Evolutionary conservation across 345 rosid genomes (phyloP), one percentile per base, ranked within the genome.

Genomic region (Brassica incana): DNA sequence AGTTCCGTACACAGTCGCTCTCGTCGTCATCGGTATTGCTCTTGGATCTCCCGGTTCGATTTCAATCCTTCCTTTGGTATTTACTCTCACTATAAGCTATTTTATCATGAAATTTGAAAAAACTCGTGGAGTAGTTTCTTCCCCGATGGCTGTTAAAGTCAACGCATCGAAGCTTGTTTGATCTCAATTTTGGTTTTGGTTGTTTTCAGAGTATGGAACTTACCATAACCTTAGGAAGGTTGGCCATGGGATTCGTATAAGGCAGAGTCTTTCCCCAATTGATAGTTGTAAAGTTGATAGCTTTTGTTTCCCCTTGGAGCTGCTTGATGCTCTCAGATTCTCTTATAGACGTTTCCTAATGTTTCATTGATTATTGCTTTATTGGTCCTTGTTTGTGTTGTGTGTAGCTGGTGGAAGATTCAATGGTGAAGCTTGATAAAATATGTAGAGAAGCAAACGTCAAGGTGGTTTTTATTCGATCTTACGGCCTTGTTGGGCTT

Each of bases 1-100:
- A 60, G 97, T 95, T 36, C 99, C 98, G 6, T 95, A 93, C 83
- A 95, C 98, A 18, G 93, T 93, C 74, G 97, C 96, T 75, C 85
- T 95, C n/a, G 96, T 95, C 76, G 72, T 91, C 36, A 85, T 91
- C 69, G 99, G 99, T 77, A 86, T 95, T 36, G 90, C 76, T 65
- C 91, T 93, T 35, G 99, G 99, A 72, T 88, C 97, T 75, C 40
- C 93, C 40, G 99, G 99, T 95, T 62, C 54, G 80, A 71, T 65
- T 65, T 16, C 35, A 43, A 1, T 14, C 60, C 50, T 38, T 38
- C 38, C 6, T 2, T 76, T 11, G 35, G 0, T n/a, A 2, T 5
- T 16, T 16, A 16, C 18, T 16, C 18, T 16, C 18, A 16, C 18
- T 16, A 16, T 16, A 11, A 16, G 18, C 18, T 16, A 16, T 16